These are phyloP conservation scores for Dothideomycetes sp. DNA, from an alignment of 2,329 filamentous ascomycete species.

Conservation along the genomic window DNA sequence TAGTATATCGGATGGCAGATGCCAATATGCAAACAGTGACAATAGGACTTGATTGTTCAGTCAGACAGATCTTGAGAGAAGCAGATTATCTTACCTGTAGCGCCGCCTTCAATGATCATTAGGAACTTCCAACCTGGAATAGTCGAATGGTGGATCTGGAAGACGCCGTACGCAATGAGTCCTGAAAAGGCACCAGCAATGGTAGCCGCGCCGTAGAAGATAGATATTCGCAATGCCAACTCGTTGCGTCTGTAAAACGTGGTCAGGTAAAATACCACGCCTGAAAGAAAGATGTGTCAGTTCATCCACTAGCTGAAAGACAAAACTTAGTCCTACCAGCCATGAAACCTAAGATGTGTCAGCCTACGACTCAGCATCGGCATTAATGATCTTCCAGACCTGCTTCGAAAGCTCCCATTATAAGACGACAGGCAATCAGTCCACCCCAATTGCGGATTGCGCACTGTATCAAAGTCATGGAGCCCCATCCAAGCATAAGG, in stretches of 20 bases:
- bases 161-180: constrained; percentile 29
- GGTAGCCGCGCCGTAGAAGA: constrained; percentile 33
- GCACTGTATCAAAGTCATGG: constrained; percentile 37
- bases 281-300: constrained; percentile 44
- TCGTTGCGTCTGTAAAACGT: constrained; percentile 35
- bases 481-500: constrained; percentile 38
- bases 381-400: too few species aligned
- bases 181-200: constrained; percentile 31
- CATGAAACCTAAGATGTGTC: too few species aligned
- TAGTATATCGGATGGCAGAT: constrained; percentile 22
- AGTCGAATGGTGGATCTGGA: constrained; percentile 36
- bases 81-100: too few species aligned
- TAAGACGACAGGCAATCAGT: constrained; percentile 39
- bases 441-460: constrained; percentile 38
- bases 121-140: constrained; percentile 38
- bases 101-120: constrained; percentile 30
- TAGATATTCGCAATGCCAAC: constrained; percentile 32
- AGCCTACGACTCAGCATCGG: too few species aligned
- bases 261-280: constrained; percentile 43
- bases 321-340: too few species aligned
- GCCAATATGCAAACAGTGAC: constrained; percentile 21
- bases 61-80: constrained; percentile 11
- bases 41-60: too few species aligned
- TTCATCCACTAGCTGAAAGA: too few species aligned
- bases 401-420: constrained; percentile 38